phyloP scores from a whole-genome alignment of 2,329 filamentous ascomycete species.

The Clarireedia paspali region DNA sequence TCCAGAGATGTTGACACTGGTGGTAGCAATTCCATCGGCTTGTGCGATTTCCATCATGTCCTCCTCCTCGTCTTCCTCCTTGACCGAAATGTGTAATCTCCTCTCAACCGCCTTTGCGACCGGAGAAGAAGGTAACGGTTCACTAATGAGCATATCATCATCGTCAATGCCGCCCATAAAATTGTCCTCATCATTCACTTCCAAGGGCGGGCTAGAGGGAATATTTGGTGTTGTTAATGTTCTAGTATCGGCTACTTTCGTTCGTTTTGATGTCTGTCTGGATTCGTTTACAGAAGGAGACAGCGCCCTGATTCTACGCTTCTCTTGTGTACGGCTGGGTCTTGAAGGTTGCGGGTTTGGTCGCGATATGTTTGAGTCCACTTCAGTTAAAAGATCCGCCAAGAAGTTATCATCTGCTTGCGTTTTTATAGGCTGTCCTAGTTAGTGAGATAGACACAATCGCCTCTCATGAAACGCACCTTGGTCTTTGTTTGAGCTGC shows the following conservation, averaged over 20 bases:
- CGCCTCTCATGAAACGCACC: slow-evolving; percentile 39
- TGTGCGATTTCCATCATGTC: slow-evolving; percentile 86
- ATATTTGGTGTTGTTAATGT: slow-evolving; percentile 14
- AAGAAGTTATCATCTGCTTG: slow-evolving; percentile 88
- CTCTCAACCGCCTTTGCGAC: slow-evolving; percentile 70
- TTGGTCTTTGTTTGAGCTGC: slow-evolving; percentile 70
- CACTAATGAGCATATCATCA: slow-evolving; percentile 70
- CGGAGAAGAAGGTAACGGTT: slow-evolving; percentile 80
- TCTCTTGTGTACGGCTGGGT: slow-evolving; percentile 64
- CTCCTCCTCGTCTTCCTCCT: slow-evolving; percentile 65
- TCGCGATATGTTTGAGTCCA: slow-evolving; percentile 68
- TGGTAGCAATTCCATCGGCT: slow-evolving; percentile 57
- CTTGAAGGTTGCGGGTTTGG: slow-evolving; percentile 54
- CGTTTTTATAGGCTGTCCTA: slow-evolving; percentile 59
- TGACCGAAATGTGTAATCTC: slow-evolving; percentile 51
- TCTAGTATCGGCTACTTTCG: slow-evolving; percentile 44
- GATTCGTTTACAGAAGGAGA: slow-evolving; percentile 57
- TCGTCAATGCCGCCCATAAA: slow-evolving; percentile 54
- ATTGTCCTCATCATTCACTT: slow-evolving; percentile 48
- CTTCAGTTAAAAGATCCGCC: slow-evolving; percentile 73
- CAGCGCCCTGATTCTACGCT: slow-evolving; percentile 70
- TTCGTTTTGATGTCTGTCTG: slow-evolving; percentile 49
- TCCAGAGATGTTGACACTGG: slow-evolving; percentile 78
- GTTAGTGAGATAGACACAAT: slow-evolving; percentile 16
- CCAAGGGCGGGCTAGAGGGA: slow-evolving; percentile 38